Percentiles rank a stretch among this genome's conserved stretches.
phyloP scores from a whole-genome alignment of 768 basidiomycete species.

The Peribolospora kevripleyi region DNA sequence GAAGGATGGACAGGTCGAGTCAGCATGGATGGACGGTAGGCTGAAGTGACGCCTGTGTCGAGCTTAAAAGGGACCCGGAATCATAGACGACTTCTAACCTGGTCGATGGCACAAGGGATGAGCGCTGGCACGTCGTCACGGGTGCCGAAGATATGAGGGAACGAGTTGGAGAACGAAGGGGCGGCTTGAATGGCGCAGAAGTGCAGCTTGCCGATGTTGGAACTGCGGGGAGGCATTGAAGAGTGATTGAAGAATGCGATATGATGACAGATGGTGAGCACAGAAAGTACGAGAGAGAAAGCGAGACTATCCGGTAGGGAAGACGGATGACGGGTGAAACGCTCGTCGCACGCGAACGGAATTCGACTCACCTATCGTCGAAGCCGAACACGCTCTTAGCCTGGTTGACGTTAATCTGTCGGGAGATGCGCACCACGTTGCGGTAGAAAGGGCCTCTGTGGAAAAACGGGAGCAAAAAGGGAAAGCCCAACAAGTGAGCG shows the following conservation, averaged over 20 bases:
- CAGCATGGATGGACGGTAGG: conserved; percentile 14
- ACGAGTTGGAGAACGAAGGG: conserved; percentile 91
- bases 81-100: conserved; percentile 17
- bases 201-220: conserved; percentile 94
- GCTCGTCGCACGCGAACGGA: too few relatives aligned
- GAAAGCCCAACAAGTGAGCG: neutral
- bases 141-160: conserved; percentile 86
- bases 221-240: conserved; percentile 27
- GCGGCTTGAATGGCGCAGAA: conserved; percentile 89
- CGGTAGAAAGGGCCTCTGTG: conserved; percentile 65
- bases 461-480: neutral
- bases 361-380: conserved; percentile 54
- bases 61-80: neutral
- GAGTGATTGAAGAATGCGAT: neutral
- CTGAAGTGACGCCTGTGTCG: conserved; percentile 3
- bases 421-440: conserved; percentile 76
- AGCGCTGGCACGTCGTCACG: conserved; percentile 62
- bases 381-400: conserved; percentile 92
- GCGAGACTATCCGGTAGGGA: too few relatives aligned
- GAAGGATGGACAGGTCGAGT: neutral
- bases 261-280: neutral
- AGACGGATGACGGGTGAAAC: too few relatives aligned
- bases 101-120: conserved; percentile 96
- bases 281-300: too few relatives aligned
- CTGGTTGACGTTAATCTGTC: conserved; percentile 78